Evolutionary conservation across 805 yeast species (phyloP), one percentile per base, ranked within the genome.

Genomic region (Metschnikowia gelsemii): DNA sequence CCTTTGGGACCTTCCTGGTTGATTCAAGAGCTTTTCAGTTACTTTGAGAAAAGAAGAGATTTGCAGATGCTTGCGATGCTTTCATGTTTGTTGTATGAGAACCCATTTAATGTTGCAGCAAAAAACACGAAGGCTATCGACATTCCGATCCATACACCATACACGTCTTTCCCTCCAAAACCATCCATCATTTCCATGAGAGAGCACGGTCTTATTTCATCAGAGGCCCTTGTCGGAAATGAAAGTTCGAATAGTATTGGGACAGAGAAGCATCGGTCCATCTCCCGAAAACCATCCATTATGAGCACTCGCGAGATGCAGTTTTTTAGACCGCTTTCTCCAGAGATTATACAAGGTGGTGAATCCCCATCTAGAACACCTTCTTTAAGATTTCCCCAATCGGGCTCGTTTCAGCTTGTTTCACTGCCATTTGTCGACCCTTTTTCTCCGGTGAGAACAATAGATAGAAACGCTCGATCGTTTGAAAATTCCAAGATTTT

Each of bases 41-140:
- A 82, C 52, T 88, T 82, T 56, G 93, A 83, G 52, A 63, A 54
- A 24, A 56, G 70, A 30, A 79, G 82, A 1, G 84, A 91, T 54
- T 63, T 87, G 20, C 97, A 91, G 59, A 87, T 91, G 96, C 66
- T 90, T 18, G 96, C 95, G 1, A 85, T 87, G 88, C 62, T 89
- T 50, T 78, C 91, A 3, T 87, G 96, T 62, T 72, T 87, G 4
- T 62, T 86, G 42, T 72, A 68, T 54, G 85, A 71, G 54, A 74
- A 71, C 51, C 40, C 29, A 5, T 27, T 38, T 9, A 48, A 40
- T 19, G 14, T 46, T 12, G 28, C 23, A 20, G 42, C 40, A 13
- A 40, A 35, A 8, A 18, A 29, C 16, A 29, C 32, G 35, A 49
- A 57, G 3, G 54, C 52, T 5, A 30, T 58, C 38, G 62, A 61